Conservation (phyloP, 768 basidiomycete species). For the Podaxis sp. region DNA sequence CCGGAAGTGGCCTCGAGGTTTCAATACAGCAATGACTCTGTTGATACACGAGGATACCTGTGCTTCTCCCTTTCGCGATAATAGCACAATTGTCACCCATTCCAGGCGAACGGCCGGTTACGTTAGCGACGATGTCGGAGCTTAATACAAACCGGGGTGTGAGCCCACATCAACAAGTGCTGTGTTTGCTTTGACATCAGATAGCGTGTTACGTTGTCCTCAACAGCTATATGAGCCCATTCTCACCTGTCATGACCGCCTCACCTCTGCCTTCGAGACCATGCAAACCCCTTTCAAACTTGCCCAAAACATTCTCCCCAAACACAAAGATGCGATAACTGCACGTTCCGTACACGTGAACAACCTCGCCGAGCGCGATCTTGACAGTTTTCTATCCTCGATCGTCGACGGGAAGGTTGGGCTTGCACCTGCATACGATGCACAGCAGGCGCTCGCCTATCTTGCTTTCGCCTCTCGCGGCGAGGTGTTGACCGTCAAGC, state of each 20-base stretch:
- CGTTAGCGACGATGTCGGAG: no score
- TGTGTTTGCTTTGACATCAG: no score
- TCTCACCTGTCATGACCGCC: neutral
- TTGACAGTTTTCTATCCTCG: conserved; percentile 29
- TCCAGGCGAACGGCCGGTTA: no score
- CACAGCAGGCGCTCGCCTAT: conserved; percentile 29
- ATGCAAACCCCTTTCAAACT: conserved; percentile 19
- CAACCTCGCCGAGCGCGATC: conserved; percentile 19
- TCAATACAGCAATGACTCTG: neutral
- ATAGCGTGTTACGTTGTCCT: neutral
- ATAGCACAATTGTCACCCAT: no score
- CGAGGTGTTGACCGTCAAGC: conserved; percentile 30
- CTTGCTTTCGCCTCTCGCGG: conserved; percentile 40
- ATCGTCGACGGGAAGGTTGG: conserved; percentile 30
- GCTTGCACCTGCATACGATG: conserved; percentile 40
- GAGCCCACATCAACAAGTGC: no score
- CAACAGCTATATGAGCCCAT: neutral
- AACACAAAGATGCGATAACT: conserved; percentile 21
- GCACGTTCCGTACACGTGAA: conserved; percentile 27
- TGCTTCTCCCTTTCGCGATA: no score
- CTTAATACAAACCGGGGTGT: no score
- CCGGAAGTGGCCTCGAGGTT: neutral
- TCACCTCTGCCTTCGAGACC: neutral
- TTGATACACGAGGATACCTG: neutral
- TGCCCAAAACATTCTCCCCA: conserved; percentile 32